Percentiles rank a stretch among this genome's conserved stretches.
Conservation (phyloP, 2,329 filamentous ascomycete species). For the Microdochium trichocladiopsis region DNA sequence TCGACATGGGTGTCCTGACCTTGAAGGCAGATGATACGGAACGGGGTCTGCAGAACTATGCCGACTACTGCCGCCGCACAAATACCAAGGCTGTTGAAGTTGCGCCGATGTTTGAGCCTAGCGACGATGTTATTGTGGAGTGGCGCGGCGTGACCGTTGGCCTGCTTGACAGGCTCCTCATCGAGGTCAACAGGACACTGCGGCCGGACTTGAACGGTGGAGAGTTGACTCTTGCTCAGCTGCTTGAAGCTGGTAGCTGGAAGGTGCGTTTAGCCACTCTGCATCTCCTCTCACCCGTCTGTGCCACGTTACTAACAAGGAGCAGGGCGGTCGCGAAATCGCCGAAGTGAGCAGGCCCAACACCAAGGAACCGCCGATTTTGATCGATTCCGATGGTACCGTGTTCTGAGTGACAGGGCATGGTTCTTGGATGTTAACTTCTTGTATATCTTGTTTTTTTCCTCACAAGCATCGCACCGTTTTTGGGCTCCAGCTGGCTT, state of each 20-base stretch:
- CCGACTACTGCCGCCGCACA: conserved; percentile 15
- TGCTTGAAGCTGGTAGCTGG: conserved; percentile 47
- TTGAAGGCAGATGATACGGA: conserved; percentile 38
- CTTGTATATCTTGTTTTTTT: not conserved
- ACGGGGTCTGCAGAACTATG: conserved; percentile 36
- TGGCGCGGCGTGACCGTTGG: conserved; percentile 60
- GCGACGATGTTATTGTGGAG: conserved; percentile 56
- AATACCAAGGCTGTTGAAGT: conserved; percentile 33
- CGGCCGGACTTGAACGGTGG: conserved; percentile 24
- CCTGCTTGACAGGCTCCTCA: conserved; percentile 46
- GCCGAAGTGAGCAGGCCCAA: conserved; percentile 93
- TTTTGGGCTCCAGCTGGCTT: too few species aligned
- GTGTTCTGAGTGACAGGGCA: conserved; percentile 61
- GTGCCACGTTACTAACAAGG: not conserved
- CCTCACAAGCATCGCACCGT: not conserved
- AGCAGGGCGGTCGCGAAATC: conserved; percentile 82
- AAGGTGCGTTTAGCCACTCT: conserved; percentile 21
- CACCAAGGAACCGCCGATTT: conserved; percentile 91
- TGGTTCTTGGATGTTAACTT: not conserved
- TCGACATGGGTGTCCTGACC: conserved; percentile 48
- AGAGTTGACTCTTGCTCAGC: conserved; percentile 37
- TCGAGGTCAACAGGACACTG: conserved; percentile 32
- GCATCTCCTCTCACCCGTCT: too few species aligned
- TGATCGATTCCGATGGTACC: conserved; percentile 93
- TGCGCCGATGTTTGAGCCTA: conserved; percentile 50